Conservation (phyloP, 2,329 filamentous ascomycete genomes). For the Byssochlamys sp. region DNA sequence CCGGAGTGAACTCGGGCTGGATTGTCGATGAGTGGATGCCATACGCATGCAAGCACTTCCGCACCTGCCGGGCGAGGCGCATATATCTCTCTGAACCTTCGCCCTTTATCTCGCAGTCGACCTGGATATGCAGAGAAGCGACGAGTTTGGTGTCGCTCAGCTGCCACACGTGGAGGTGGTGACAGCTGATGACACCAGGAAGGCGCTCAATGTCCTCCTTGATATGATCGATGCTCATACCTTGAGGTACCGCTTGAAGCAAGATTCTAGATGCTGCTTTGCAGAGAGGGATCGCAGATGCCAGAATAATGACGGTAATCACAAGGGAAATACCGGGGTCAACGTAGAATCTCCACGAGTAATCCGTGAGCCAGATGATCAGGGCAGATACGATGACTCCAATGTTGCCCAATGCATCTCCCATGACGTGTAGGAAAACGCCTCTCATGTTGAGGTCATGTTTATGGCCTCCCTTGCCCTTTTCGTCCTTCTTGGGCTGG, state of each 20-base stretch:
- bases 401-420: conserved; percentile 40
- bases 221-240: conserved; percentile 80
- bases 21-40: conserved; percentile 97
- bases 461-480: conserved; percentile 40
- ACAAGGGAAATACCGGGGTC: conserved; percentile 87
- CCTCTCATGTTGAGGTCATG: conserved; percentile 86
- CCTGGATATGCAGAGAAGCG: conserved; percentile 84
- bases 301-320: conserved; percentile 69
- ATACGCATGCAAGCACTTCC: conserved; percentile 83
- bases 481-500: conserved; percentile 55
- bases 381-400: conserved; percentile 55
- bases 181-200: conserved; percentile 77
- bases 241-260: conserved; percentile 83
- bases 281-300: conserved; percentile 42
- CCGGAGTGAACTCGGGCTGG: conserved; percentile 66
- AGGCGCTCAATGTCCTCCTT: conserved; percentile 80
- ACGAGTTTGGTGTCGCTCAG: conserved; percentile 89
- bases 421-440: conserved; percentile 55
- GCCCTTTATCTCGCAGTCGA: conserved; percentile 79
- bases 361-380: conserved; percentile 83
- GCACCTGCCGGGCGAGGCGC: conserved; percentile 71
- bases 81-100: conserved; percentile 75
- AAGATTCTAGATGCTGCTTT: conserved; percentile 61
- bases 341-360: conserved; percentile 71
- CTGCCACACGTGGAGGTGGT: conserved; percentile 97